phyloP scores from a whole-genome alignment of 2,329 filamentous ascomycete genomes.

The Neonectria coccinea region DNA sequence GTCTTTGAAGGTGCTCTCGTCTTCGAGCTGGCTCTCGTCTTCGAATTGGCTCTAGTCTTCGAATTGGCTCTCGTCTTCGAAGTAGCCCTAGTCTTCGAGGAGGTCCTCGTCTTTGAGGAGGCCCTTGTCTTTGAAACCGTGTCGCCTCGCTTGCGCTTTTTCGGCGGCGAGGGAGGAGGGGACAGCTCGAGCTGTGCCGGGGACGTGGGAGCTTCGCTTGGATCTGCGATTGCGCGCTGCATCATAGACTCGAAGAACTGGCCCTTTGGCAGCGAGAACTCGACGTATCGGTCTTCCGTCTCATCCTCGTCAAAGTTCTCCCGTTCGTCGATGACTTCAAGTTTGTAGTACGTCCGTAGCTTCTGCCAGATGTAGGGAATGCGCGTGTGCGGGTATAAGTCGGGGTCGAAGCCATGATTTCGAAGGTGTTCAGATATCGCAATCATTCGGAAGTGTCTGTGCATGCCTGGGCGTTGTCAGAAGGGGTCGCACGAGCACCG shows the following conservation, averaged over 20 bases:
- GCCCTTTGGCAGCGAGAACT: constrained; percentile 70
- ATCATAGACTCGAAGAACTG: constrained; percentile 62
- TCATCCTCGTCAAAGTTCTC: constrained; percentile 74
- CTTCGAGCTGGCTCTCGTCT: constrained; percentile 41
- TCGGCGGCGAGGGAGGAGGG: constrained; percentile 48
- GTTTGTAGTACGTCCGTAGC: constrained; percentile 83
- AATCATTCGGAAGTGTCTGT: constrained; percentile 94
- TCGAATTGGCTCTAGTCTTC: neutral
- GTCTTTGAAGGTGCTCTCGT: constrained; percentile 53
- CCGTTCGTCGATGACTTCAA: constrained; percentile 86
- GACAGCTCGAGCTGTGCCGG: constrained; percentile 59
- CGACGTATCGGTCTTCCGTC: constrained; percentile 70
- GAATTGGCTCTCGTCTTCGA: neutral
- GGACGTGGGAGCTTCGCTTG: constrained; percentile 62
- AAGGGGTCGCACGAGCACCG: constrained; percentile 13
- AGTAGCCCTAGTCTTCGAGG: neutral
- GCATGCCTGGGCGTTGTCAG: constrained; percentile 72
- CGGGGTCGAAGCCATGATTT: constrained; percentile 82
- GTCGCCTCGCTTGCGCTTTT: constrained; percentile 60
- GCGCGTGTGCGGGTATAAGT: constrained; percentile 80
- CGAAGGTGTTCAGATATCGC: constrained; percentile 83
- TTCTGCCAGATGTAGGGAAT: constrained; percentile 95
- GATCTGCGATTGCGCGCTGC: constrained; percentile 57
- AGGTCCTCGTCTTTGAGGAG: neutral
- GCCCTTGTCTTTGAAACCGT: constrained; percentile 54